These are phyloP conservation scores for Neolentinus lepideus DNA, from an alignment of 1,284 basidiomycete genomes.

Conservation along the genomic window DNA sequence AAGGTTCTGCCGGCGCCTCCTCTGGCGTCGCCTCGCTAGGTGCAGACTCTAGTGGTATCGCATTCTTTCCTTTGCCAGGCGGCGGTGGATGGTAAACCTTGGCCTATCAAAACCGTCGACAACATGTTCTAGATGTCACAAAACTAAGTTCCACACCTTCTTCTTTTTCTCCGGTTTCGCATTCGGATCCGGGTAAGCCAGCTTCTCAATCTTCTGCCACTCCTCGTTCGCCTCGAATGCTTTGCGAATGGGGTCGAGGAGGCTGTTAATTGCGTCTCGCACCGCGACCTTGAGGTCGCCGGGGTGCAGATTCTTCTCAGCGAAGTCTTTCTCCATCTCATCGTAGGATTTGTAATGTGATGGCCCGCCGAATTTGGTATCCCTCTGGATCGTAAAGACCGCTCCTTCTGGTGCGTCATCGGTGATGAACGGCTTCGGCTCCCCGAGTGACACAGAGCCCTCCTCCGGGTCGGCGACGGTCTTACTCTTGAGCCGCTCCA, in stretches of 20 bases:
- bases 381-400: conserved; percentile 75
- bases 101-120: conserved; percentile 30
- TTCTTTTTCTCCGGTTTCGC: conserved; percentile 58
- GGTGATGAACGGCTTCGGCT: conserved; percentile 54
- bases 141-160: conserved; percentile 26
- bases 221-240: conserved; percentile 73
- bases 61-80: conserved; percentile 64
- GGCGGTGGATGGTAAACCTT: conserved; percentile 77
- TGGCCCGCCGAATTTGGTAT: conserved; percentile 80
- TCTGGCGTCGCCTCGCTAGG: conserved; percentile 3
- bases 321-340: conserved; percentile 74
- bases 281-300: conserved; percentile 87
- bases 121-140: neutral
- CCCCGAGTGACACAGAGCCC: conserved; percentile 33
- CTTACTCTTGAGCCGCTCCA: conserved; percentile 44
- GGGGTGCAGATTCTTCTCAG: conserved; percentile 76
- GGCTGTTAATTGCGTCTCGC: conserved; percentile 66
- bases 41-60: conserved; percentile 18
- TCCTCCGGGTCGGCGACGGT: conserved; percentile 32
- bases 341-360: conserved; percentile 70
- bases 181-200: conserved; percentile 82
- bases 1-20: neutral
- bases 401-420: conserved; percentile 75
- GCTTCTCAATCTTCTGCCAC: conserved; percentile 73
- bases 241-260: conserved; percentile 80